These are phyloP conservation scores for Ogataea chonburiensis DNA, from an alignment of 805 yeast species.

Conservation along the genomic window DNA sequence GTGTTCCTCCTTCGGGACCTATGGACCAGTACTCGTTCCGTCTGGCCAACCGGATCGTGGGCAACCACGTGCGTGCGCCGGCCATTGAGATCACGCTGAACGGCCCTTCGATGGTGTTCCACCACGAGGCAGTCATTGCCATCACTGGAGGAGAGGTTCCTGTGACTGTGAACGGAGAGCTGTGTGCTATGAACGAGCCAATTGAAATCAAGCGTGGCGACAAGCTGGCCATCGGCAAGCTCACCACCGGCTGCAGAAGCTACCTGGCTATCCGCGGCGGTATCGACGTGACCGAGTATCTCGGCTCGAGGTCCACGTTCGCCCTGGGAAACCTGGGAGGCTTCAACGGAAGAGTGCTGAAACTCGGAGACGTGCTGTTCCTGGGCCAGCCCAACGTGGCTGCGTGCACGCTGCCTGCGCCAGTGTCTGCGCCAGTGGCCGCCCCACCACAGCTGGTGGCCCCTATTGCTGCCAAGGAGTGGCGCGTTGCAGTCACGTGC, in stretches of 20 bases:
- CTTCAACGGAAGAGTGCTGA: constrained; percentile 86
- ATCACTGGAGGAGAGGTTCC: constrained; percentile 83
- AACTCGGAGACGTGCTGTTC: constrained; percentile 88
- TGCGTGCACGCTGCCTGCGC: constrained; percentile 69
- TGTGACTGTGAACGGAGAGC: constrained; percentile 61
- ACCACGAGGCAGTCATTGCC: constrained; percentile 72
- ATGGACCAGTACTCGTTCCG: constrained; percentile 94
- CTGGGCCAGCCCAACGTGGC: constrained; percentile 73
- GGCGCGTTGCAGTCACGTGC: constrained; percentile 91
- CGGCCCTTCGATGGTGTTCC: constrained; percentile 87
- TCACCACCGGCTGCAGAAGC: constrained; percentile 80
- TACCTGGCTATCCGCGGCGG: constrained; percentile 92
- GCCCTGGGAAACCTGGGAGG: constrained; percentile 95
- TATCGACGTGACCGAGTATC: constrained; percentile 87
- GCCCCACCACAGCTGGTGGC: constrained; percentile 62
- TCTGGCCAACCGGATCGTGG: constrained; percentile 86
- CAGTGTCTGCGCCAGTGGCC: constrained; percentile 59
- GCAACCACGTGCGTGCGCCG: constrained; percentile 78
- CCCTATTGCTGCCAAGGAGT: constrained; percentile 47
- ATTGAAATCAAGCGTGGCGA: constrained; percentile 71
- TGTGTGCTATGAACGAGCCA: constrained; percentile 69
- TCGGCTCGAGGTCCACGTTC: constrained; percentile 95
- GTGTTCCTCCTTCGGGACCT: constrained; percentile 98
- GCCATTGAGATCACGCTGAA: constrained; percentile 85
- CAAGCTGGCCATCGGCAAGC: constrained; percentile 75